Percentiles rank a stretch among this genome's conserved stretches.
phyloP scores from a whole-genome alignment of 176 grass and related monocot species.

The Raddia guianensis region DNA sequence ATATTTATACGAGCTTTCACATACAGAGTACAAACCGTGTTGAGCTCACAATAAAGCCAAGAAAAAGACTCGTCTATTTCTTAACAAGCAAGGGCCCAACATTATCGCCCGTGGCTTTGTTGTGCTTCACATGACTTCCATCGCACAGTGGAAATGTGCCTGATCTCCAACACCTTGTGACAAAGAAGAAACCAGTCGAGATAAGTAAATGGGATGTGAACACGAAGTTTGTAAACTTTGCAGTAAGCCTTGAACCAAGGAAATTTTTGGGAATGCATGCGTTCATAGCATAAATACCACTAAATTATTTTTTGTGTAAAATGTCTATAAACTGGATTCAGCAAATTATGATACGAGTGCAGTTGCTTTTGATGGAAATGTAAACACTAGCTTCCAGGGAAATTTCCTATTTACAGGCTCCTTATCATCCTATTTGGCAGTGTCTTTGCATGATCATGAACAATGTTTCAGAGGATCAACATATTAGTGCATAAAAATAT shows the following conservation, averaged over 20 bases:
- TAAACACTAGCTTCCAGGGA: background rate
- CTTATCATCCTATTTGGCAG: background rate
- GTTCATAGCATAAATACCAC: background rate
- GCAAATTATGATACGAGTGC: background rate
- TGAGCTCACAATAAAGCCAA: constrained; percentile 3
- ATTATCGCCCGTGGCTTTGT: constrained; percentile 93
- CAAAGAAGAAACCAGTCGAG: constrained; percentile 20
- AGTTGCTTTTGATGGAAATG: background rate
- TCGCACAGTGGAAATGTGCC: constrained; percentile 94
- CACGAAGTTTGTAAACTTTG: background rate
- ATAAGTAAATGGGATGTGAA: constrained; percentile 9
- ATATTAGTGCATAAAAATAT: background rate
- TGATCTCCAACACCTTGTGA: constrained; percentile 86
- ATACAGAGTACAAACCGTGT: background rate
- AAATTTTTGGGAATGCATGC: background rate
- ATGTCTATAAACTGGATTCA: background rate
- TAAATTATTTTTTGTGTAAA: background rate
- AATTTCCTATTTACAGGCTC: background rate
- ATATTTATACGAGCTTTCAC: background rate
- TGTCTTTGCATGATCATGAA: background rate
- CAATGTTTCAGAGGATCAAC: background rate
- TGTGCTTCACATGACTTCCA: constrained; percentile 92
- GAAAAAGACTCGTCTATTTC: constrained; percentile 53
- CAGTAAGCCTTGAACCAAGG: background rate
- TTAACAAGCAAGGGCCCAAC: constrained; percentile 89